phyloP scores from a whole-genome alignment of 441 rosid species.

The Pelargonium myrrhifolium region DNA sequence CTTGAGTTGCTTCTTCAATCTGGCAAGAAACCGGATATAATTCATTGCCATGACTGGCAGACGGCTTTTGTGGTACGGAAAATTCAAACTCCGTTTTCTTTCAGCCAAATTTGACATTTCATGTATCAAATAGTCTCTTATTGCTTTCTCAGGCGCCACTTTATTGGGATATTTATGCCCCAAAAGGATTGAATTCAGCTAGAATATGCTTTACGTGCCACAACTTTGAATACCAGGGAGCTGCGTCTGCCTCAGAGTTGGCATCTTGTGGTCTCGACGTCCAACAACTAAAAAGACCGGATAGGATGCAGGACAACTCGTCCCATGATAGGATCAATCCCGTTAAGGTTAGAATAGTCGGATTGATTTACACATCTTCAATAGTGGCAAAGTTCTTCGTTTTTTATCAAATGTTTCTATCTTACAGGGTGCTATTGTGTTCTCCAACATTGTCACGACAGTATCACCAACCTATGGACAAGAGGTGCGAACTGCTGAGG shows the following conservation, averaged over 20 bases:
- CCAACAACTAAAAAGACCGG: slow-evolving; percentile 77
- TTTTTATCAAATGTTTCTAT: slow-evolving; percentile 14
- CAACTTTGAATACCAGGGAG: slow-evolving; percentile 97
- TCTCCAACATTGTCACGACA: slow-evolving; percentile 93
- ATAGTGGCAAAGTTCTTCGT: background rate
- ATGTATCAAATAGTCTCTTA: background rate
- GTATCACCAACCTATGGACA: slow-evolving; percentile 94
- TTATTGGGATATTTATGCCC: slow-evolving; percentile 87
- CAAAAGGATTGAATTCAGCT: slow-evolving; percentile 89
- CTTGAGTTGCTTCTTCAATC: slow-evolving; percentile 87
- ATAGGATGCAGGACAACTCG: slow-evolving; percentile 91
- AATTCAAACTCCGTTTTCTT: slow-evolving; percentile 11
- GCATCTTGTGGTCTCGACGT: slow-evolving; percentile 89
- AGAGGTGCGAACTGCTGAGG: slow-evolving; percentile 92
- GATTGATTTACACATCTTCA: slow-evolving; percentile 3
- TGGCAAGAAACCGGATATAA: slow-evolving; percentile 91
- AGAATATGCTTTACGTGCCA: slow-evolving; percentile 96
- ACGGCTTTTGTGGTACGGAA: slow-evolving; percentile 89
- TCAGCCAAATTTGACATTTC: slow-evolving; percentile 12
- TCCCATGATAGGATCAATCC: slow-evolving; percentile 76
- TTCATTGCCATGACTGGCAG: slow-evolving; percentile 99
- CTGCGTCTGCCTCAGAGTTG: slow-evolving; percentile 77
- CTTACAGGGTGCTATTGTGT: slow-evolving; percentile 87
- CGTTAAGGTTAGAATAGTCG: slow-evolving; percentile 48
- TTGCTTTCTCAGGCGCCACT: slow-evolving; percentile 67